A percentile compares a stretch with the other conserved stretches of the same genome.
phyloP scores from a whole-genome alignment of 768 basidiomycete genomes.

The Baorangia bicolor region DNA sequence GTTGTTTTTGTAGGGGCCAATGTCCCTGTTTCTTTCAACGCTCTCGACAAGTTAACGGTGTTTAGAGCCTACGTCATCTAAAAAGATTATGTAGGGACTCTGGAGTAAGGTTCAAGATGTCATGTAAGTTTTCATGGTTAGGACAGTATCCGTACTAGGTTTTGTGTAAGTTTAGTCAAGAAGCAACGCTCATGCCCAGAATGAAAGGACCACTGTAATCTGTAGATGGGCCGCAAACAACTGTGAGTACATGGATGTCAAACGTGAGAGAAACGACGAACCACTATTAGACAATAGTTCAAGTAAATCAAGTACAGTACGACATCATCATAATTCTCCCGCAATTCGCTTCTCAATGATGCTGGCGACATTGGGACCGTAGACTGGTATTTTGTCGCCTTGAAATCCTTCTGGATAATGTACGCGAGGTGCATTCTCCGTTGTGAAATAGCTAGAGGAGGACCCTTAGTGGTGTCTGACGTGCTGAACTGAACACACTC shows the following conservation, averaged over 20 bases:
- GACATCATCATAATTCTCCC: slow-evolving; percentile 14
- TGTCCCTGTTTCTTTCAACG: slow-evolving; percentile 49
- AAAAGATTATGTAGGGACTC: not conserved
- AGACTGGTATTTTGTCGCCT: slow-evolving; percentile 68
- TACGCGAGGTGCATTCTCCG: slow-evolving; percentile 45
- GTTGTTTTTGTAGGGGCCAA: slow-evolving; percentile 84
- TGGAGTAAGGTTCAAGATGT: not conserved
- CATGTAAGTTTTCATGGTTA: not conserved
- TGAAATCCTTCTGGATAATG: slow-evolving; percentile 87
- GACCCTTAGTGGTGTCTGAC: not conserved
- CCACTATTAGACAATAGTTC: not conserved
- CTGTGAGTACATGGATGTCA: not conserved
- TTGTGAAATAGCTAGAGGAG: slow-evolving; percentile 16
- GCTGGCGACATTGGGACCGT: slow-evolving; percentile 61
- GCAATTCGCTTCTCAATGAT: slow-evolving; percentile 71
- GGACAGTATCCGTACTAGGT: not conserved
- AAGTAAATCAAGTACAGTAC: not conserved
- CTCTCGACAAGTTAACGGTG: slow-evolving; percentile 26
- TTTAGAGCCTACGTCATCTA: slow-evolving; percentile 32
- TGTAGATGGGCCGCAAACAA: not conserved
- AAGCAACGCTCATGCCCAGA: not conserved
- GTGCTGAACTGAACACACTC: slow-evolving; percentile 22
- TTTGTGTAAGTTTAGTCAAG: not conserved
- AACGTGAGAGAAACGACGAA: not conserved
- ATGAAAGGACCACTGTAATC: not conserved